Base-by-base conservation (phyloP, 2,329 filamentous ascomycete species). In the Pyricularia sp. region DNA sequence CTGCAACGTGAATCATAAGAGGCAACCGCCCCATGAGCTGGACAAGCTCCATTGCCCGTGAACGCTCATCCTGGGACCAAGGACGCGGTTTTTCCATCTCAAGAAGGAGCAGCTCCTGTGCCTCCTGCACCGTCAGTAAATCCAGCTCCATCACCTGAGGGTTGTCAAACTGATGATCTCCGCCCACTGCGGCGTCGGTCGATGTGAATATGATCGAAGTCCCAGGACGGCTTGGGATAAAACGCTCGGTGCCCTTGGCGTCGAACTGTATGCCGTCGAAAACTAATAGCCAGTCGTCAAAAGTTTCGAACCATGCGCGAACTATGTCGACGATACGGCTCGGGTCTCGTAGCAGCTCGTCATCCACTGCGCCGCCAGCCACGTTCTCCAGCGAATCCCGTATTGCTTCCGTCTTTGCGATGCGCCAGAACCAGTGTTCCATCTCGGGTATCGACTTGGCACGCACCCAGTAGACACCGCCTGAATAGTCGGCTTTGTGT, bases 121-220 rank as follows among this genome's bases (percentile, higher is more conserved):
- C 87, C 66, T 89, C 83, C 62, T 81, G 74, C 1, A 81, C 77
- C 1, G 79, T 78, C 8, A 89, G 75, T 1, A 80, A 74, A 24
- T 79, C 80, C 5, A 90, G 77, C 60, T 79, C 79, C 62, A 89
- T 79, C 6, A 78, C 77, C 73, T 78, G 80, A 67, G 75, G 87
- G 74, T 79, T 88, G 78, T 80, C 84, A 75, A 77, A 88, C 66
- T 76, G 81, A 72, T 79, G 82, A 72, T 78, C 83, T 72, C 80
- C 84, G 1, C 76, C 76, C 16, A 79, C 76, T 4, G 83, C 83
- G 53, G 79, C 79, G 68, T 88, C 85, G 0, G 88, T 83, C 0
- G 86, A 88, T 0, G 87, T 89, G 69, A 87, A 88, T 30, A 90
- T 87, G 62, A 90, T 80, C 69, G 83, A 85, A 16, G 84, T 87